Percentiles rank a stretch among this genome's conserved stretches.
phyloP scores from a whole-genome alignment of 805 yeast species.

The Candida ipomoeae region DNA sequence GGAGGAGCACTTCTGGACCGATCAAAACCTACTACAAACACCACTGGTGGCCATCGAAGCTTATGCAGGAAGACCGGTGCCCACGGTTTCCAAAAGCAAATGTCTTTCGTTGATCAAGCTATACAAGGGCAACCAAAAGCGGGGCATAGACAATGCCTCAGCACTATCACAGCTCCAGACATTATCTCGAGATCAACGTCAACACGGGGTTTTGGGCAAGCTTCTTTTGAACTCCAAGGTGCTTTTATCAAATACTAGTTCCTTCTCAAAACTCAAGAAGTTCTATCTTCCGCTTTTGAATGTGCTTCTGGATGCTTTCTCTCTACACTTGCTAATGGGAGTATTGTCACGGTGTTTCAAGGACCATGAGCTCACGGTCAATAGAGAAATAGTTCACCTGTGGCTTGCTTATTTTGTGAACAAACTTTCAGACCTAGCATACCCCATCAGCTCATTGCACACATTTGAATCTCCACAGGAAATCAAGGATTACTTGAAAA shows the following conservation, averaged over 20 bases:
- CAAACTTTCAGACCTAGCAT: not conserved
- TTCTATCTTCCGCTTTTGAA: slow-evolving; percentile 4
- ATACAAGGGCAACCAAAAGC: slow-evolving; percentile 1
- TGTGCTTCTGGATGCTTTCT: not conserved
- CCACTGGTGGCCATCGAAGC: not conserved
- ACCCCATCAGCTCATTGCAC: slow-evolving; percentile 5
- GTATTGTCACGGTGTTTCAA: not conserved
- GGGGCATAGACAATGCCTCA: not conserved
- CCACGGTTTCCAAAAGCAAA: not conserved
- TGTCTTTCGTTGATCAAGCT: slow-evolving; percentile 2
- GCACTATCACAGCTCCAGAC: not conserved
- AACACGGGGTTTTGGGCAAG: not conserved
- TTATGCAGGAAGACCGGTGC: not conserved
- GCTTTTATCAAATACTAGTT: not conserved
- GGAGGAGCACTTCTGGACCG: slow-evolving; percentile 64
- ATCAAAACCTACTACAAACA: slow-evolving; percentile 5
- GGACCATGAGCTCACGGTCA: not conserved
- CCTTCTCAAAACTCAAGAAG: not conserved
- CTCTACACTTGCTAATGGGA: not conserved
- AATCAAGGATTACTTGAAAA: not conserved
- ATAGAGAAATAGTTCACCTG: not conserved
- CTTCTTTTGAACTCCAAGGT: slow-evolving; percentile 4
- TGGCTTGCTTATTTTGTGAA: not conserved
- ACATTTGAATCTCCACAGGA: slow-evolving; percentile 1
- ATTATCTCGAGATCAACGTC: not conserved